Conservation (phyloP, 306 rosid genomes). For the Prunus armeniaca region DNA sequence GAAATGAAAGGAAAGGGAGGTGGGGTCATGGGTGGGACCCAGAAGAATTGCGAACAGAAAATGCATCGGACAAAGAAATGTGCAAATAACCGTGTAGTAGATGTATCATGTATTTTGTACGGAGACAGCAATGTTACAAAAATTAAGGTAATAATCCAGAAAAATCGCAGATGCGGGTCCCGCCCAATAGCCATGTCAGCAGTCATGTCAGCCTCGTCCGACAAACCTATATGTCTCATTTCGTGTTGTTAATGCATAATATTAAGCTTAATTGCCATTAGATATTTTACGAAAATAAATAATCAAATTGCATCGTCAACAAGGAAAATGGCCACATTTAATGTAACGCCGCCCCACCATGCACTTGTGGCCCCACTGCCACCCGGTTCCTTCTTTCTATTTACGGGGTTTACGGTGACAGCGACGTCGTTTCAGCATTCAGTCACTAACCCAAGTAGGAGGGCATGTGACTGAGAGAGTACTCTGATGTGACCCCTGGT, state of each 20-base stretch:
- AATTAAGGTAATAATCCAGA: background rate
- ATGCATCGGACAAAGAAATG: slow-evolving; percentile 6
- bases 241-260: no score
- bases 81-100: background rate
- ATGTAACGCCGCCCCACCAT: background rate
- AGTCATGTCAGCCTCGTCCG: no score
- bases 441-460: background rate
- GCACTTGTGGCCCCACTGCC: background rate
- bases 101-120: background rate
- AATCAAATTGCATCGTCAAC: background rate
- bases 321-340: background rate
- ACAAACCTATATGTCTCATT: no score
- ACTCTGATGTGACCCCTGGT: slow-evolving; percentile 1
- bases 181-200: background rate
- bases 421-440: slow-evolving; percentile 12
- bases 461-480: background rate
- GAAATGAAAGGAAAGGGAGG: no score
- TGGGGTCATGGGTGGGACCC: no score
- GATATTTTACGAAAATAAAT: background rate
- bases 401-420: background rate
- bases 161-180: slow-evolving; percentile 1
- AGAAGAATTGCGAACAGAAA: background rate
- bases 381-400: background rate
- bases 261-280: no score
- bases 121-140: slow-evolving; percentile 11